phyloP scores from a whole-genome alignment of 176 grass and related monocot genomes.

The Carex littledalei region DNA sequence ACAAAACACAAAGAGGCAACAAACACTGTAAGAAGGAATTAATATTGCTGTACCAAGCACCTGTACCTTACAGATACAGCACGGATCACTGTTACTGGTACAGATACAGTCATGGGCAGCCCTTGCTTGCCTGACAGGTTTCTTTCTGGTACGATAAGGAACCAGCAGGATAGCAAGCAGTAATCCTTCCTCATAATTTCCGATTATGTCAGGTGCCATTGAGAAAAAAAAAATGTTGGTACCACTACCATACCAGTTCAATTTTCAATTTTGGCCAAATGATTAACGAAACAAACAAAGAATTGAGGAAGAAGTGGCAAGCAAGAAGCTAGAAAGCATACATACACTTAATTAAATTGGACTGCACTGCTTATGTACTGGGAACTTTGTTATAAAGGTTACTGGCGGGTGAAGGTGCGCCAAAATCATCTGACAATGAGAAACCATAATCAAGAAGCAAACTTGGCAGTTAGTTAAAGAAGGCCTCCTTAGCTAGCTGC shows the following conservation, averaged over 20 bases:
- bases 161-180: not conserved
- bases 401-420: slow-evolving; percentile 30
- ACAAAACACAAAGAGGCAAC: not conserved
- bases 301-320: not conserved
- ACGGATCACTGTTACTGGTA: not conserved
- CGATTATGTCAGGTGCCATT: not conserved
- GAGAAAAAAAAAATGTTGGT: not conserved
- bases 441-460: slow-evolving; percentile 59
- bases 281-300: not conserved
- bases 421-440: slow-evolving; percentile 39
- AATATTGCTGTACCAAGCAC: not conserved
- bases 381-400: slow-evolving; percentile 61
- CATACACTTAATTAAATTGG: slow-evolving; percentile 28
- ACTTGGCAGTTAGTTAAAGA: slow-evolving; percentile 39
- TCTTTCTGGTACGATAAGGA: not conserved
- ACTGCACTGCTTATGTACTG: slow-evolving; percentile 32
- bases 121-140: not conserved
- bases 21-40: not conserved
- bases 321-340: slow-evolving; percentile 13
- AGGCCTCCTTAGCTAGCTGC: slow-evolving; percentile 58
- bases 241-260: not conserved
- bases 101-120: not conserved
- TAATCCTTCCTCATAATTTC: not conserved
- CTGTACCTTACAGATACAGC: not conserved
- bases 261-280: not conserved